phyloP scores from a whole-genome alignment of 139 green algal genomes.

The Micractinium conductrix region DNA sequence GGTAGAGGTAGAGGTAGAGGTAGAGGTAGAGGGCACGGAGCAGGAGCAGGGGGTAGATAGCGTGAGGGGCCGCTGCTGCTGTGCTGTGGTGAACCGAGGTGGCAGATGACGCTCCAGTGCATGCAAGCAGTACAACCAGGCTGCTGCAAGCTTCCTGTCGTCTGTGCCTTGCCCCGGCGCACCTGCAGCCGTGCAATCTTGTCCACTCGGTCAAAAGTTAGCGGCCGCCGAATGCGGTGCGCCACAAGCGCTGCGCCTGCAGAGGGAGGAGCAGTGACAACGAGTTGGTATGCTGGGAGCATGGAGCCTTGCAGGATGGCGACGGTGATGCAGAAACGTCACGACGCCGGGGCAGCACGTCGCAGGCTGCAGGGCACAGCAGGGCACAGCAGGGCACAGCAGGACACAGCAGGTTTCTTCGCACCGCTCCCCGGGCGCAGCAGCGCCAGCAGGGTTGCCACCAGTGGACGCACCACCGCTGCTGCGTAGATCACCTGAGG shows the following conservation, averaged over 20 bases:
- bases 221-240: constrained; percentile 22
- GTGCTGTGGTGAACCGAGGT: too few relatives aligned
- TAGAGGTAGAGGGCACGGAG: not conserved
- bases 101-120: too few relatives aligned
- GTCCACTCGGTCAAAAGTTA: not conserved
- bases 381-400: too few relatives aligned
- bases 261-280: not conserved
- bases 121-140: not conserved
- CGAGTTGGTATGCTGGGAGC: too few relatives aligned
- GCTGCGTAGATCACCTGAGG: constrained; percentile 31
- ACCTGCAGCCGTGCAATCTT: constrained; percentile 15
- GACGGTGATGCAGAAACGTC: not conserved
- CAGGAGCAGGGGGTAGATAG: too few relatives aligned
- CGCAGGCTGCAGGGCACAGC: too few relatives aligned
- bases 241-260: constrained; percentile 26
- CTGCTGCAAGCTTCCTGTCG: too few relatives aligned
- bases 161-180: too few relatives aligned
- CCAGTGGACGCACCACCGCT: constrained; percentile 14
- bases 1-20: not conserved
- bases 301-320: not conserved
- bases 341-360: too few relatives aligned
- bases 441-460: constrained; percentile 26
- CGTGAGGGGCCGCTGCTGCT: too few relatives aligned
- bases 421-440: not conserved
- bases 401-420: too few relatives aligned